Evolutionary conservation across 2,329 filamentous ascomycete species (phyloP).

Genomic region (Fusarium phyllophilum): DNA sequence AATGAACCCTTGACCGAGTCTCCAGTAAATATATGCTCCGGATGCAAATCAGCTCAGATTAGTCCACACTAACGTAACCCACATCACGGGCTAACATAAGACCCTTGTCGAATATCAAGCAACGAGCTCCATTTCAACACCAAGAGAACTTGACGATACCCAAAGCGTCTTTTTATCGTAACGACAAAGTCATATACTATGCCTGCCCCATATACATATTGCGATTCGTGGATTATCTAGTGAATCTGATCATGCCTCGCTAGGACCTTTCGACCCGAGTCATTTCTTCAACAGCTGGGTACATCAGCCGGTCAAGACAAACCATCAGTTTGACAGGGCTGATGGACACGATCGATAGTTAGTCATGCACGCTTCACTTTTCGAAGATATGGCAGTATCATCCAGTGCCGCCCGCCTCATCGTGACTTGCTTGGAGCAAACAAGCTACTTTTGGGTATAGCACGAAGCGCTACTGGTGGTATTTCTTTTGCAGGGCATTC

Average conservation of each 20-base stretch:
- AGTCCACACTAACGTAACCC: neutral
- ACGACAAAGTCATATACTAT: neutral
- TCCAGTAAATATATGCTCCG: neutral
- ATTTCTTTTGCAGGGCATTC: neutral
- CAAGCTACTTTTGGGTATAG: neutral
- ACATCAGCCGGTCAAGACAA: neutral
- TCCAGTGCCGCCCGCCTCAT: neutral
- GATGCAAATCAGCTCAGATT: neutral
- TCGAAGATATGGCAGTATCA: neutral
- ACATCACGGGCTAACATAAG: neutral
- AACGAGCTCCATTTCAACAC: neutral
- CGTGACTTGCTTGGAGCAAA: no score
- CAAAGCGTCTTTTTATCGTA: neutral
- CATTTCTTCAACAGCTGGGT: neutral
- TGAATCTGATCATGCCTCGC: neutral
- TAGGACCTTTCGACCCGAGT: neutral
- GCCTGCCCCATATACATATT: neutral
- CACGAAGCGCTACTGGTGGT: neutral
- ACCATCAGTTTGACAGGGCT: neutral
- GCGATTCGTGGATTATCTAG: neutral
- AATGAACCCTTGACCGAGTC: neutral
- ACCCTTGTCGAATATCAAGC: neutral
- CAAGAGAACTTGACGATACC: neutral
- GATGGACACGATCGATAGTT: neutral
- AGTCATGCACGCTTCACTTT: neutral